A percentile compares a stretch with the other conserved stretches of the same genome.
phyloP scores from a whole-genome alignment of 163 green algal genomes.

The Prototheca stagnorum region DNA sequence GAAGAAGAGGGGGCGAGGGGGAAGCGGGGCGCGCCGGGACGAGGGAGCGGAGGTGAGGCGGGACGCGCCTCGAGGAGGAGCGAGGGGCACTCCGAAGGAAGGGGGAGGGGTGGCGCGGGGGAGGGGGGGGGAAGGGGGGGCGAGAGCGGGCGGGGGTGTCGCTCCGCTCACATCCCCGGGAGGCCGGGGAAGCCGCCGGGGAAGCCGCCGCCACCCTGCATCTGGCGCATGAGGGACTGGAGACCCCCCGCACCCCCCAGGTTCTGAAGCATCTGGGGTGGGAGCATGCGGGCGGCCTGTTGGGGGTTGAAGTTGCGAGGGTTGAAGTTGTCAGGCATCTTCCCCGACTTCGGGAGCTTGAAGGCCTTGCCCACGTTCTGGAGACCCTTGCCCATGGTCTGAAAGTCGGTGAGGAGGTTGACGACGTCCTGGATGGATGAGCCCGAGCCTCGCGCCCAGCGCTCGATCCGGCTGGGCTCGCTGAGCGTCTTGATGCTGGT shows the following conservation, averaged over 20 bases:
- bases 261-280: conserved; percentile 82
- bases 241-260: conserved; percentile 76
- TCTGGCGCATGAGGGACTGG: conserved; percentile 66
- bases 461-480: conserved; percentile 27
- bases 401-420: conserved; percentile 65
- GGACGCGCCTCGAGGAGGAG: no score
- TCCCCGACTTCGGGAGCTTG: conserved; percentile 71
- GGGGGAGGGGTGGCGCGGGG: no score
- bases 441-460: conserved; percentile 45
- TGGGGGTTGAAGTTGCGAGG: conserved; percentile 57
- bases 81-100: no score
- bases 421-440: conserved; percentile 23
- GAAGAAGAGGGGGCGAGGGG: no score
- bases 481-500: conserved; percentile 44
- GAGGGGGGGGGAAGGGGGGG: no score
- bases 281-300: conserved; percentile 76
- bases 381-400: conserved; percentile 27
- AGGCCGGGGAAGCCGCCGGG: no score
- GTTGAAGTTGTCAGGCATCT: conserved; percentile 5
- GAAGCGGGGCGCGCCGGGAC: no score
- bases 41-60: no score
- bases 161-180: no score
- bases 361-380: conserved; percentile 66
- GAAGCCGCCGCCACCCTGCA: no score
- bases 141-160: no score